A percentile compares a stretch with the other conserved stretches of the same genome.
These are phyloP conservation scores for Lenwebbia sp. DNA, from an alignment of 345 rosid genomes.

Conservation along the genomic window DNA sequence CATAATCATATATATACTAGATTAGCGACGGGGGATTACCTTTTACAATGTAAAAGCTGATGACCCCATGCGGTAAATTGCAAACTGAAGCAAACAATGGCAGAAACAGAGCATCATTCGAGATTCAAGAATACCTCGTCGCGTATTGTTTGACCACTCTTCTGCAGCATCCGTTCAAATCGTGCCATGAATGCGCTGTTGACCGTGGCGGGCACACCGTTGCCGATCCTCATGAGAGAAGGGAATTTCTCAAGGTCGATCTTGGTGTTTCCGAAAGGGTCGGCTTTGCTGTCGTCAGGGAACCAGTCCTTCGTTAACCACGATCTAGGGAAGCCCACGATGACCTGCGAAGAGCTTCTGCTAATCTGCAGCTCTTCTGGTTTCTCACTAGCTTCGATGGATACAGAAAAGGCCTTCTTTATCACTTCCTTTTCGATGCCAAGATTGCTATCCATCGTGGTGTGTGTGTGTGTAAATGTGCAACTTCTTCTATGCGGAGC, in stretches of 20 bases:
- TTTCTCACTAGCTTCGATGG: constrained; percentile 16
- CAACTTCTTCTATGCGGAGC: too few species aligned
- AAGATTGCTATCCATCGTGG: neutral
- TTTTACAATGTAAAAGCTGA: neutral
- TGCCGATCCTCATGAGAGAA: constrained; percentile 46
- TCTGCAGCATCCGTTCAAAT: constrained; percentile 8
- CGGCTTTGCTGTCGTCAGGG: neutral
- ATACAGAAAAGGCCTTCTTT: constrained; percentile 18
- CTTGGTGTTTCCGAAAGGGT: constrained; percentile 36
- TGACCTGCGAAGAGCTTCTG: neutral
- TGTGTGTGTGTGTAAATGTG: too few species aligned
- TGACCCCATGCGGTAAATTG: neutral
- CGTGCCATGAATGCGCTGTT: constrained; percentile 42
- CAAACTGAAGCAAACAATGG: neutral
- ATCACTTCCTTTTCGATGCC: constrained; percentile 21
- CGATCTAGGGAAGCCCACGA: constrained; percentile 35
- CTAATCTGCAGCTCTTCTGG: neutral
- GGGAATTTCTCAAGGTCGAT: constrained; percentile 24
- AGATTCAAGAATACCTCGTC: constrained; percentile 17
- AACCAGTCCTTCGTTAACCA: constrained; percentile 30
- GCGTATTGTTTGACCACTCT: neutral
- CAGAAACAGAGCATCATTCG: neutral
- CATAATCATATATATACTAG: too few species aligned
- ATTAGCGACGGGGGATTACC: neutral
- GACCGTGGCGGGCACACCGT: constrained; percentile 27